phyloP scores from a whole-genome alignment of 1,284 basidiomycete genomes.

The Ganoderma leucocontextum region DNA sequence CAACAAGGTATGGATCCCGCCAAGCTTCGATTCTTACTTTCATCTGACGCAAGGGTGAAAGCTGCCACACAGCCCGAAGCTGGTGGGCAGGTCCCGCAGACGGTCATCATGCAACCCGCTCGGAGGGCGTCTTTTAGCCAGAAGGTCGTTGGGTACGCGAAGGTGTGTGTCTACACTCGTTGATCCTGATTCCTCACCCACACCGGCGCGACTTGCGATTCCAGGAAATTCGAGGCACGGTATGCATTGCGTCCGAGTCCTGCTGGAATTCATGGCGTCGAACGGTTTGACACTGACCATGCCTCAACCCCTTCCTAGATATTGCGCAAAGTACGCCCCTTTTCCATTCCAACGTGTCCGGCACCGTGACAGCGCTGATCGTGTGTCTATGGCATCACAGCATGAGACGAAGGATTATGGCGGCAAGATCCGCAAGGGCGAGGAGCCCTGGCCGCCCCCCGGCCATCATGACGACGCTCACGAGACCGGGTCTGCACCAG shows the following conservation, averaged over 20 bases:
- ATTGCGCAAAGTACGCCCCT: constrained; percentile 17
- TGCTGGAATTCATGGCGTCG: no score
- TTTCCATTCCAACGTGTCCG: neutral
- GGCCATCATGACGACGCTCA: neutral
- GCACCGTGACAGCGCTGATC: neutral
- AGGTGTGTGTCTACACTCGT: constrained; percentile 16
- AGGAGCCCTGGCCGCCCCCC: constrained; percentile 28
- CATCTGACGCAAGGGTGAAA: neutral
- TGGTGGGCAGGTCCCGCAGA: constrained; percentile 17
- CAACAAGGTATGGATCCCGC: constrained; percentile 24
- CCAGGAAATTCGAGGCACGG: constrained; percentile 31
- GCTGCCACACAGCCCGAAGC: constrained; percentile 29
- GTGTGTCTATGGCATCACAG: neutral
- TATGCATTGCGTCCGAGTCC: neutral
- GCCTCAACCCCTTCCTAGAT: constrained; percentile 10
- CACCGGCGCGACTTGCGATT: neutral
- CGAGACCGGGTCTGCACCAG: neutral
- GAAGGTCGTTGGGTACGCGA: constrained; percentile 31
- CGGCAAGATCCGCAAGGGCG: constrained; percentile 28
- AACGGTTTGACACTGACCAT: neutral
- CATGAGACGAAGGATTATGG: constrained; percentile 29
- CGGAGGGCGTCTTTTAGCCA: constrained; percentile 27
- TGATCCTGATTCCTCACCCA: no score
- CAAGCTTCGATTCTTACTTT: neutral
- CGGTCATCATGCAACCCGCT: constrained; percentile 12